Evolutionary conservation across 164 flowering plant species (phyloP), one percentile per base, ranked within the genome.

Genomic region (Magnolia kwangsiensis): DNA sequence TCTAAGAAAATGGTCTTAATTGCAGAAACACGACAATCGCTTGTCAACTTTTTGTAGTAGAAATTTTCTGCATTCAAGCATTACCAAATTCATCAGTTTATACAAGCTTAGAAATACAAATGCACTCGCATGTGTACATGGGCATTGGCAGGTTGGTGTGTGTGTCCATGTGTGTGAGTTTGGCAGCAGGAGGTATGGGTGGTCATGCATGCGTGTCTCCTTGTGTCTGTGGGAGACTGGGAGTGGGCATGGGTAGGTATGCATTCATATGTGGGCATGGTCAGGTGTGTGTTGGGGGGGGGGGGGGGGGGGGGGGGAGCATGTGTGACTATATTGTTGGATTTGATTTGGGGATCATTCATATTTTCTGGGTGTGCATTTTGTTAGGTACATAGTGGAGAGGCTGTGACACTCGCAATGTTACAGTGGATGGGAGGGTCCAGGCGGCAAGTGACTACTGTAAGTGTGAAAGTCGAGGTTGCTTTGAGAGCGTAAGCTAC

Each of bases 361-460:
- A 67, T 67, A 24, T 65, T 77, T 24, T 68, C 51, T 50, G 19
- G 20, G 45, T 73, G 45, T 73, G 18, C 67, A 51, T 77, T 59
- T 20, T 71, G 75, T 51, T 71, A 55, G 59, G 66, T 51, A 61
- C 67, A 51, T 45, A n/a, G 67, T 67, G 50, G 71, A 31, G 18
- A 31, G 71, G 10, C 18, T 11, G 50, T 24, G 18, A 8, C 24
- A 65, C 31, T 27, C 27, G 75, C 24, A 80, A 94, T 94, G 97
- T 80, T 92, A 76, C 97, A 92, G 72, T 94, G 97, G 97, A 91
- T 89, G 95, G 97, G 98, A 77, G 98, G 98, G 71, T 94, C 97
- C 7, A 87, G 98, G 82, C 86, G 92, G 78, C 92, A 92, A 84
- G 94, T 92, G 76, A 74, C 89, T 2, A 74, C 92, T 69, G 98